Conservation (phyloP, 305 asterid genomes). For the Fraxinus angustifolia region DNA sequence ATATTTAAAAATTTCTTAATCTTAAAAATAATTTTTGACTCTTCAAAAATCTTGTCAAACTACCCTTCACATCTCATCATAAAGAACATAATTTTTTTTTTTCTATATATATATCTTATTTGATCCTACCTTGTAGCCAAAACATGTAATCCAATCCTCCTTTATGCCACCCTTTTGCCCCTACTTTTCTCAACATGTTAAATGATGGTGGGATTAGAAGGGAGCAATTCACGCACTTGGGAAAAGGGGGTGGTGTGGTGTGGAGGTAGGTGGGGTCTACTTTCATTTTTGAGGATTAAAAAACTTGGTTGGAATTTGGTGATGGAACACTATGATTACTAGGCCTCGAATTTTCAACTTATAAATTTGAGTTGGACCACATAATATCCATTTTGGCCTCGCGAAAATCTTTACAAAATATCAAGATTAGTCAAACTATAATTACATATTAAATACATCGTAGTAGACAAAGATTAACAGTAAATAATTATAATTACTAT, state of each 20-base stretch:
- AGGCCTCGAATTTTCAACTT: slow-evolving; percentile 24
- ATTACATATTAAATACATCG: background rate
- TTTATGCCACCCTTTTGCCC: slow-evolving; percentile 56
- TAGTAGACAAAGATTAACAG: background rate
- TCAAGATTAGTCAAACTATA: slow-evolving; percentile 18
- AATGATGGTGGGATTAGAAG: slow-evolving; percentile 33
- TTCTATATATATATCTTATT: background rate
- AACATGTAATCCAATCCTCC: slow-evolving; percentile 14
- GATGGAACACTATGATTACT: slow-evolving; percentile 44
- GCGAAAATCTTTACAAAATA: background rate
- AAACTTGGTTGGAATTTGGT: slow-evolving; percentile 28
- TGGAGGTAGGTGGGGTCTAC: slow-evolving; percentile 18
- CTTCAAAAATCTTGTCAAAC: background rate
- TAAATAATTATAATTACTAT: background rate
- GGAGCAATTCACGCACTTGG: slow-evolving; percentile 40
- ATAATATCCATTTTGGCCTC: slow-evolving; percentile 21
- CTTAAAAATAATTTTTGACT: no score
- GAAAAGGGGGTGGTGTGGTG: background rate
- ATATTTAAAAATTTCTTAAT: no score
- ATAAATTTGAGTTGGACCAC: slow-evolving; percentile 23
- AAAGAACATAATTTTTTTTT: background rate
- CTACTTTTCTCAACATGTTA: slow-evolving; percentile 52
- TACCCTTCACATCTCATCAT: background rate
- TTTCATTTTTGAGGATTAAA: slow-evolving; percentile 18
- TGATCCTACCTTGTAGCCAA: slow-evolving; percentile 12